Evolutionary conservation across 306 rosid genomes (phyloP).

Genomic region (Argentina anserina): DNA sequence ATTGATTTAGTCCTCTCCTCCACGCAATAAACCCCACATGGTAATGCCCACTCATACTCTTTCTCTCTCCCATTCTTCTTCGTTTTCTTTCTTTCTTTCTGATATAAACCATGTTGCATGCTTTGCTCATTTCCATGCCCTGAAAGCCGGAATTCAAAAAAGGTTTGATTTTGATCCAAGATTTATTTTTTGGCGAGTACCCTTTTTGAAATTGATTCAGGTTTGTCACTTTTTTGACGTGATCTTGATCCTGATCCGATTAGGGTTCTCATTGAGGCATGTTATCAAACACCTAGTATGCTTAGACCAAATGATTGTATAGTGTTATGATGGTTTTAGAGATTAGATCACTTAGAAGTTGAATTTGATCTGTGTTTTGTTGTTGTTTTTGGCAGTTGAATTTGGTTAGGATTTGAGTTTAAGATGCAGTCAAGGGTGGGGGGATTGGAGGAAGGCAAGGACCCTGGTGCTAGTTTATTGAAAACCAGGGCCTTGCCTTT

Average conservation of each 20-base stretch:
- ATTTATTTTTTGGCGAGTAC: not conserved
- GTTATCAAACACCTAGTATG: constrained; percentile 14
- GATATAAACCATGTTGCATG: constrained; percentile 5
- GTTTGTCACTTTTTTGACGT: constrained; percentile 16
- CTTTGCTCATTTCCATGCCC: constrained; percentile 8
- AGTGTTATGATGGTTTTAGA: constrained; percentile 8
- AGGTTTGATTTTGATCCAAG: constrained; percentile 14
- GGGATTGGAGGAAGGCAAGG: constrained; percentile 78
- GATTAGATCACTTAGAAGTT: constrained; percentile 17
- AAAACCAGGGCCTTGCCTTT: constrained; percentile 64
- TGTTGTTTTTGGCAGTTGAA: constrained; percentile 9
- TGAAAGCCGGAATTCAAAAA: constrained; percentile 1
- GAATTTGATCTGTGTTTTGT: constrained; percentile 18
- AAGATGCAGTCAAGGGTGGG: constrained; percentile 57
- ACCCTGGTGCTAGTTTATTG: constrained; percentile 34
- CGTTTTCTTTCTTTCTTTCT: not conserved
- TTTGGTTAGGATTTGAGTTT: constrained; percentile 30
- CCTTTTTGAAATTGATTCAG: constrained; percentile 16
- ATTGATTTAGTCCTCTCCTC: constrained; percentile 5
- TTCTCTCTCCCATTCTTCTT: constrained; percentile 11
- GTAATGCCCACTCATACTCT: constrained; percentile 30
- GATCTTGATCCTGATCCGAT: constrained; percentile 29
- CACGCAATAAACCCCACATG: constrained; percentile 12
- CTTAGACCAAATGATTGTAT: constrained; percentile 4
- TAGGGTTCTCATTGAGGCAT: constrained; percentile 20